phyloP scores from a whole-genome alignment of 78 protist species.

The Tieghemostelium lacteum region DNA sequence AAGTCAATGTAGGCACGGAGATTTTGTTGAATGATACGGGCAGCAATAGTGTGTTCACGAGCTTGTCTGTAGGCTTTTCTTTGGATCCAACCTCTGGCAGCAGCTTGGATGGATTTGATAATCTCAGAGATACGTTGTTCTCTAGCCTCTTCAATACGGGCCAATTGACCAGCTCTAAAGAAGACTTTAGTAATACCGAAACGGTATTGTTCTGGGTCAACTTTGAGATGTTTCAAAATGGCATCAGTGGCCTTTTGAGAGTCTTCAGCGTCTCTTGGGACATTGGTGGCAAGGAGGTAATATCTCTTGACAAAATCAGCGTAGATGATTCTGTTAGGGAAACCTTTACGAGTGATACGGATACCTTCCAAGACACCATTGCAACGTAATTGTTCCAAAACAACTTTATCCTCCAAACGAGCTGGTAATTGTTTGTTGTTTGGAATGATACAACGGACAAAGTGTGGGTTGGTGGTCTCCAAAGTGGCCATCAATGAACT shows the following conservation, averaged over 20 bases:
- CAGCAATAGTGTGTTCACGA: conserved; percentile 86
- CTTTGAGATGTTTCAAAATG: conserved; percentile 78
- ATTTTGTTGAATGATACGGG: conserved; percentile 89
- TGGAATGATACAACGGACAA: conserved; percentile 95
- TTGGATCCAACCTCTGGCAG: conserved; percentile 86
- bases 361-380: conserved; percentile 98
- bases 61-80: conserved; percentile 84
- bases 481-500: conserved; percentile 87
- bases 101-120: conserved; percentile 86
- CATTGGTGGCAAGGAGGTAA: conserved; percentile 87
- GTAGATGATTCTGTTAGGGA: conserved; percentile 93
- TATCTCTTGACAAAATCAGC: conserved; percentile 92
- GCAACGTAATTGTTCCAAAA: conserved; percentile 94
- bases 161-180: conserved; percentile 93
- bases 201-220: conserved; percentile 75
- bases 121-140: conserved; percentile 84
- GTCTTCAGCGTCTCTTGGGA: conserved; percentile 83
- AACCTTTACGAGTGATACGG: conserved; percentile 94
- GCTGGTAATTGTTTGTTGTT: conserved; percentile 88
- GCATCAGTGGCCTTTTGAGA: conserved; percentile 70
- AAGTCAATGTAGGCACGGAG: conserved; percentile 84
- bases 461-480: conserved; percentile 90
- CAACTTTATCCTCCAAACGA: conserved; percentile 72
- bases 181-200: conserved; percentile 90
- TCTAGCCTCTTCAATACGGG: conserved; percentile 92